A percentile compares a stretch with the other conserved stretches of the same genome.
Conservation (phyloP, 2,329 filamentous ascomycete species). For the Aspergillus uvarum region DNA sequence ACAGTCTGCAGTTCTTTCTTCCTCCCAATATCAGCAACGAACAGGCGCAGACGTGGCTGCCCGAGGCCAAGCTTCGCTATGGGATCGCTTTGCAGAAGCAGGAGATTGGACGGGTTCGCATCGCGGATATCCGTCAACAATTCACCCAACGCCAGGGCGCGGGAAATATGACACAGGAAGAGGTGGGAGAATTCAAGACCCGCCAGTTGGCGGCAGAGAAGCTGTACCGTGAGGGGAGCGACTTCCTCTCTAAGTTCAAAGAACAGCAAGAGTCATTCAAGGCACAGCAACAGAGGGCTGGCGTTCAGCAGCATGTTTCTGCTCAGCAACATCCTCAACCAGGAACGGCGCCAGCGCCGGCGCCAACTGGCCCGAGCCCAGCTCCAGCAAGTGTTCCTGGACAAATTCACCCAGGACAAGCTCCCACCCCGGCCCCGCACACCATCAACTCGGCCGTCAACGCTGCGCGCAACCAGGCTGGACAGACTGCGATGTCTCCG, state of each 20-base stretch:
- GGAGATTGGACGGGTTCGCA: conserved; percentile 46
- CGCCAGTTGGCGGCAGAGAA: conserved; percentile 43
- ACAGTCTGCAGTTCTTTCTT: conserved; percentile 44
- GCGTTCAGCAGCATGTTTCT: conserved; percentile 16
- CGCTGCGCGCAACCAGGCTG: conserved; percentile 43
- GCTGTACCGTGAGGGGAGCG: conserved; percentile 44
- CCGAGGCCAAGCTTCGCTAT: conserved; percentile 48
- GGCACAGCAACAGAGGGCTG: conserved; percentile 34
- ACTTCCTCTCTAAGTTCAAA: conserved; percentile 50
- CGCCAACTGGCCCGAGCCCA: conserved; percentile 20
- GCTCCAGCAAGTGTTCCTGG: conserved; percentile 25
- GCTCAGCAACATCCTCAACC: conserved; percentile 22
- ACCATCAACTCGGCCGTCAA: conserved; percentile 51
- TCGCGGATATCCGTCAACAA: conserved; percentile 43
- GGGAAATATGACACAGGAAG: conserved; percentile 43
- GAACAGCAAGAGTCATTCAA: conserved; percentile 50
- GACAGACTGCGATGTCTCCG: conserved; percentile 39
- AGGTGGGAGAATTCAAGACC: conserved; percentile 45
- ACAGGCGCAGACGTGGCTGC: conserved; percentile 47
- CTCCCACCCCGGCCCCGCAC: conserved; percentile 43
- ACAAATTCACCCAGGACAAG: conserved; percentile 35
- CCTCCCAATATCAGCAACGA: conserved; percentile 47
- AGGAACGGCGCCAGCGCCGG: conserved; percentile 17
- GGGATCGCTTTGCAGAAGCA: conserved; percentile 51
- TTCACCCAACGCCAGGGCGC: conserved; percentile 38